Evolutionary conservation across 1,284 basidiomycete species (phyloP).

Genomic region (Cerioporus squamosus): DNA sequence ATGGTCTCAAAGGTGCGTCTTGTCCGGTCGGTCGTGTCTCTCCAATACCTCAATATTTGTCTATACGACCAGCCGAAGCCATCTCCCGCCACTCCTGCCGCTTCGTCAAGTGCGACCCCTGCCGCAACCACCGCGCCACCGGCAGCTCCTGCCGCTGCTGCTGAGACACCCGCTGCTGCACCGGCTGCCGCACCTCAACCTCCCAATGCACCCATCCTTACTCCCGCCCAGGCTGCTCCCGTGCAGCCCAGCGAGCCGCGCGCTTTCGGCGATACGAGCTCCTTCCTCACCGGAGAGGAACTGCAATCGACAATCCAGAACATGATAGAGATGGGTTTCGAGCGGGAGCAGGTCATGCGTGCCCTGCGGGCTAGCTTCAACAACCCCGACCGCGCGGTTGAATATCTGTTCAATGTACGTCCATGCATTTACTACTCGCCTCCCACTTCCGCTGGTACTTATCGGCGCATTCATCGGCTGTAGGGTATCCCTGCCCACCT

Average conservation of each 20-base stretch:
- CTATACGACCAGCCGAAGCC: conserved; percentile 57
- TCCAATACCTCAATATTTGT: not conserved
- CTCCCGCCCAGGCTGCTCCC: conserved; percentile 42
- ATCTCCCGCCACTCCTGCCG: conserved; percentile 36
- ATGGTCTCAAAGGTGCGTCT: conserved; percentile 93
- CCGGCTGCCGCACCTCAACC: conserved; percentile 42
- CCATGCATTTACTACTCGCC: not conserved
- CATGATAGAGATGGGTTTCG: conserved; percentile 96
- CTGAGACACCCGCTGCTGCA: conserved; percentile 34
- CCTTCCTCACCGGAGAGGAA: conserved; percentile 76
- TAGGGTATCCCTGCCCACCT: conserved; percentile 86
- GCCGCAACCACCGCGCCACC: conserved; percentile 38
- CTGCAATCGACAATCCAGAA: conserved; percentile 79
- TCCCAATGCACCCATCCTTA: conserved; percentile 37
- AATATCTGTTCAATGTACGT: conserved; percentile 93
- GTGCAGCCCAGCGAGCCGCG: conserved; percentile 41
- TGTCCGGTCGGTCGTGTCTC: not conserved
- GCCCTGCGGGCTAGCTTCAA: conserved; percentile 96
- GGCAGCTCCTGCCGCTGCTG: conserved; percentile 27
- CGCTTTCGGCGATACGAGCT: conserved; percentile 52
- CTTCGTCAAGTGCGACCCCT: conserved; percentile 33
- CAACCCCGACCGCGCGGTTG: conserved; percentile 97
- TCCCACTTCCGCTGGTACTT: not conserved
- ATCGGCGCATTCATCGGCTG: conserved; percentile 8
- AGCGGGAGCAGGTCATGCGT: conserved; percentile 82